Evolutionary conservation across 129 eudicot species (phyloP), one percentile per base, ranked within the genome.

Genomic region (Scalesia atractyloides): DNA sequence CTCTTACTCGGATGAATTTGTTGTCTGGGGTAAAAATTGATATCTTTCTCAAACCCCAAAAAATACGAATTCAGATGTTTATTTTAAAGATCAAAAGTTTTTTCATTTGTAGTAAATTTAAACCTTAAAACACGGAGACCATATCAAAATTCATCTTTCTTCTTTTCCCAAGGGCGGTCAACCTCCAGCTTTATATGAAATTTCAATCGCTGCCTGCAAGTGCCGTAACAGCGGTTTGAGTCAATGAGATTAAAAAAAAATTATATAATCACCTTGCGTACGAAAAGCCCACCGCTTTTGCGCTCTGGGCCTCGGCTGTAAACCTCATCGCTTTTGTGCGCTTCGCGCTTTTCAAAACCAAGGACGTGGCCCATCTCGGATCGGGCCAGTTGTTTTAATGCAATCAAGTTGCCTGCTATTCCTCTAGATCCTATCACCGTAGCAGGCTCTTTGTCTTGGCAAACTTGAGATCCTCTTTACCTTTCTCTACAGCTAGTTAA

Each of bases 111-210:
- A 48, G 39, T 59, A 52, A 50, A 69, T 51, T 17, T 63, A 53
- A 52, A 70, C 75, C 75, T 70, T 41, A 70, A 43, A 70, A 39
- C 54, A 56, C 41, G 4, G 37, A 70, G 54, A n/a, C 54, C 16
- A 37, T 54, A 47, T 70, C 52, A 70, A 70, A 19, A 56, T 70
- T 41, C 3, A 56, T 39, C 54, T 36, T 70, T 62, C 39, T 44
- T 67, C 58, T 47, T 48, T 47, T 22, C 43, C 75, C n/a, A n/a
- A 4, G 20, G 18, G 17, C 36, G 15, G 15, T 70, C 53, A 70
- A 39, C 66, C 16, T 4, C 24, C 24, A 22, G 66, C 39, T 54
- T 34, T 13, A 37, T 37, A 54, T 19, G 39, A 50, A 54, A 20
- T 22, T 52, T 56, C 39, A 2, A 11, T 22, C 18, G 56, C 18